Conservation (phyloP, 345 rosid species). For the Citrus reticulata region DNA sequence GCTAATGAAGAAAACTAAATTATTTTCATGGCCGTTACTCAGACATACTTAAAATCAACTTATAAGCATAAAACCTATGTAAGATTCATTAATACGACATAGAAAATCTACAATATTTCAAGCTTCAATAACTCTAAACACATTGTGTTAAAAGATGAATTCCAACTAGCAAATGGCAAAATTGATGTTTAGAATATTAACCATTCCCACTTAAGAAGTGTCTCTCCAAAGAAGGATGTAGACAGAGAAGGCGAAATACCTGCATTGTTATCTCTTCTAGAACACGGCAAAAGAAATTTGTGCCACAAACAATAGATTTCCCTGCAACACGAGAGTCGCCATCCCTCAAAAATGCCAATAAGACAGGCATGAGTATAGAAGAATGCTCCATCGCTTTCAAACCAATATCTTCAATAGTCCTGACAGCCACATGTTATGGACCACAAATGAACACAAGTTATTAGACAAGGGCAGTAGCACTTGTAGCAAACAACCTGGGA, state of each 20-base stretch:
- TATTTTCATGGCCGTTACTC: background rate
- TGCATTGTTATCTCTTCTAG: constrained; percentile 81
- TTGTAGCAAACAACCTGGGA: background rate
- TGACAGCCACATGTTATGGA: constrained; percentile 32
- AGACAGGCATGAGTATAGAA: constrained; percentile 46
- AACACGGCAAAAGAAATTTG: constrained; percentile 50
- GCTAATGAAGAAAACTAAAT: background rate
- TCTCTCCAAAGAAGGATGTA: background rate
- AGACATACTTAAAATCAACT: background rate
- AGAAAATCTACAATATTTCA: background rate
- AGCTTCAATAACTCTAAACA: background rate
- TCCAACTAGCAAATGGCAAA: background rate
- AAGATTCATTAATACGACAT: background rate
- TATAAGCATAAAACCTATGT: background rate
- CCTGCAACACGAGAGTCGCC: constrained; percentile 52
- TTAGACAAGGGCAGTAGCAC: background rate
- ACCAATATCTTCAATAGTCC: constrained; percentile 80
- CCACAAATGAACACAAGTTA: background rate
- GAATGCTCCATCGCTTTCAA: constrained; percentile 63
- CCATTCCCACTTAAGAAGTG: background rate
- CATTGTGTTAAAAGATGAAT: background rate
- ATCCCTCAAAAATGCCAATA: constrained; percentile 62
- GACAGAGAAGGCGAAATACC: constrained; percentile 37
- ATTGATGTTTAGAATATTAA: background rate
- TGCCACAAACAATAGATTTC: constrained; percentile 63